Base-by-base conservation (phyloP, 2,329 filamentous ascomycete genomes). In the Penicillium sp. region DNA sequence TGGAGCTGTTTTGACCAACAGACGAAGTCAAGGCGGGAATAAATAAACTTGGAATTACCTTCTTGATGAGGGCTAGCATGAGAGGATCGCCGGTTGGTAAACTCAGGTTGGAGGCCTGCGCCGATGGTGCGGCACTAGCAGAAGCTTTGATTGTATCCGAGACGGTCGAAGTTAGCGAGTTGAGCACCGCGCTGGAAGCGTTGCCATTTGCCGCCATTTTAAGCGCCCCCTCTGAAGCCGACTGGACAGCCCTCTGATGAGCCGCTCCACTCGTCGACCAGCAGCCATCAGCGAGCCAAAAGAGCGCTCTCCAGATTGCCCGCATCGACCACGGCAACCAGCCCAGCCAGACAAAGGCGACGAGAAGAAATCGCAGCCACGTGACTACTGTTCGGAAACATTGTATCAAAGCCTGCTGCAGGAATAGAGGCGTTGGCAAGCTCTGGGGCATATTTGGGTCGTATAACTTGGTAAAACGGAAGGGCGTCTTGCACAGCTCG, bases 391-490 rank as follows among this genome's bases (percentile, higher is more conserved):
- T 86, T 41, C 79, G 80, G 42, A 86, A 61, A 9, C 84, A 68
- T 63, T 95, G 91, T 33, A 86, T 75, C 38, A 80, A 70, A 55
- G 91, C 81, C 66, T 94, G 86, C 49, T 81, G 82, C 40, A 89
- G 53, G 57, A 98, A 96, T 47, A 98, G 75, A 33, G 84, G 78
- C 27, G 83, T 77, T 0, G 94, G 93, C 10, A 98, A 77, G 9
- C 79, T 81, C 48, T 80, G 79, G 1, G 93, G 94, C 93, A 98
- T 98, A 60, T 90, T 80, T 3, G 89, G 88, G 47, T 90, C 83
- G 71, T 98, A 98, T 26, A 98, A 79, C 69, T 98, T 98, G 37
- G 93, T 98, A 73, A 98, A 98, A 45, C 89, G 86, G 62, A 97
- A 98, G 0, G 90, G 84, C 2, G 93, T 98, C 73, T 98, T 98